Evolutionary conservation across 148 eudicot genomes (phyloP).

Genomic region (Amaranthus cruentus): DNA sequence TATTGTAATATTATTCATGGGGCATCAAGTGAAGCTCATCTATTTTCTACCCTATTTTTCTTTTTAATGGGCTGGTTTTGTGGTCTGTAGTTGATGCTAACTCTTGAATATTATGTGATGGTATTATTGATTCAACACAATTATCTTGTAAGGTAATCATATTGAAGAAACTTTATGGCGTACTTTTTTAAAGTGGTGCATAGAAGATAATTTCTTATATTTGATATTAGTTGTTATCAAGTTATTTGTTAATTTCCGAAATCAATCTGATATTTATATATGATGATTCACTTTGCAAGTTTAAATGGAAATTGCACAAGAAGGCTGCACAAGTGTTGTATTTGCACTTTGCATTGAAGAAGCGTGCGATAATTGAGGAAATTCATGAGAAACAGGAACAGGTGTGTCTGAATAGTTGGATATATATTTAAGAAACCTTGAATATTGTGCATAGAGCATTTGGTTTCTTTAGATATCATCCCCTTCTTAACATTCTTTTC

Average conservation of each 20-base stretch:
- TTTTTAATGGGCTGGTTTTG: no score
- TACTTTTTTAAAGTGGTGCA: no score
- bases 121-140: no score
- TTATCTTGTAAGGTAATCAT: no score
- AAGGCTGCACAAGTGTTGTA: slow-evolving; percentile 90
- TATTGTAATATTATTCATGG: no score
- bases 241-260: background rate
- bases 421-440: background rate
- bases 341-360: slow-evolving; percentile 92
- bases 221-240: background rate
- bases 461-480: background rate
- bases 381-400: slow-evolving; percentile 97
- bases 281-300: slow-evolving; percentile 35
- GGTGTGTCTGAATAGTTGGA: slow-evolving; percentile 41
- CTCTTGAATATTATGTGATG: no score
- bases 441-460: background rate
- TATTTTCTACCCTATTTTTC: no score
- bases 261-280: slow-evolving; percentile 14
- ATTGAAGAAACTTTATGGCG: no score
- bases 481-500: slow-evolving; percentile 3
- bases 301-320: slow-evolving; percentile 90
- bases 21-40: no score
- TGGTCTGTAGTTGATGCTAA: no score
- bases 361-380: slow-evolving; percentile 83
- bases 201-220: no score